Percentiles rank a stretch among this genome's conserved stretches.
These are phyloP conservation scores for Elongisporangium anandrum DNA, from an alignment of 352 stramenopile genomes.

Conservation along the genomic window DNA sequence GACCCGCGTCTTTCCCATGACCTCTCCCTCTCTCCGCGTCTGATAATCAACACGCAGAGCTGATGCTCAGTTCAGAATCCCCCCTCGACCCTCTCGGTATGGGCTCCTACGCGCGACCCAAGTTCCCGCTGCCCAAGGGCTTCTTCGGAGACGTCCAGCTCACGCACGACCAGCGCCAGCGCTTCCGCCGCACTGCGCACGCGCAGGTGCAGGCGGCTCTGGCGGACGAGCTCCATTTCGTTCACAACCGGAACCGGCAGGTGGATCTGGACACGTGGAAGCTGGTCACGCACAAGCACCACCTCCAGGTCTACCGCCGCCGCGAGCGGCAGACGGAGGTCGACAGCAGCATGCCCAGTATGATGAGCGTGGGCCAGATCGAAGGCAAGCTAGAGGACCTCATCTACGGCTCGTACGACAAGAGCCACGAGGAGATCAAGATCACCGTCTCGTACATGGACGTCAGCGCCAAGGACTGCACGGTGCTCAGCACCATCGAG, in stretches of 20 bases:
- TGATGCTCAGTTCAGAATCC: not conserved
- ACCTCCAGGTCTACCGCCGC: slow-evolving; percentile 29
- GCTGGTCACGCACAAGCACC: slow-evolving; percentile 25
- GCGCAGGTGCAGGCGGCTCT: slow-evolving; percentile 22
- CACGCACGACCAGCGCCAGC: slow-evolving; percentile 23
- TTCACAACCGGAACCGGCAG: slow-evolving; percentile 2
- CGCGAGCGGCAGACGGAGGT: slow-evolving; percentile 4
- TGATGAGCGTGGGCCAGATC: slow-evolving; percentile 40
- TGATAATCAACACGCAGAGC: not conserved
- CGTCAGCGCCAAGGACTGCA: slow-evolving; percentile 27
- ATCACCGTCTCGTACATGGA: slow-evolving; percentile 30
- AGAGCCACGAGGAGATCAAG: slow-evolving; percentile 32
- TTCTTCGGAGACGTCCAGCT: slow-evolving; percentile 16
- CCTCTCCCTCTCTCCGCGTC: not conserved
- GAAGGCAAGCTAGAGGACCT: slow-evolving; percentile 45
- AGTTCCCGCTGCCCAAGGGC: slow-evolving; percentile 16
- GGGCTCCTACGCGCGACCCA: not conserved
- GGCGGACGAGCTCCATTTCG: slow-evolving; percentile 18
- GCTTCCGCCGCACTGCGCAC: slow-evolving; percentile 26
- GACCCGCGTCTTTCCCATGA: not conserved
- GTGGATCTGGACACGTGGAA: slow-evolving; percentile 30
- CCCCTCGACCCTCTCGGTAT: slow-evolving; percentile 3
- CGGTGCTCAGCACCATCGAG: slow-evolving; percentile 35
- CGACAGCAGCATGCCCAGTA: slow-evolving; percentile 13
- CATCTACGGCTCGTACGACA: slow-evolving; percentile 42